A percentile compares a stretch with the other conserved stretches of the same genome.
Evolutionary conservation across 169 alveolate genomes (phyloP).

Genomic region (Theileria parva): DNA sequence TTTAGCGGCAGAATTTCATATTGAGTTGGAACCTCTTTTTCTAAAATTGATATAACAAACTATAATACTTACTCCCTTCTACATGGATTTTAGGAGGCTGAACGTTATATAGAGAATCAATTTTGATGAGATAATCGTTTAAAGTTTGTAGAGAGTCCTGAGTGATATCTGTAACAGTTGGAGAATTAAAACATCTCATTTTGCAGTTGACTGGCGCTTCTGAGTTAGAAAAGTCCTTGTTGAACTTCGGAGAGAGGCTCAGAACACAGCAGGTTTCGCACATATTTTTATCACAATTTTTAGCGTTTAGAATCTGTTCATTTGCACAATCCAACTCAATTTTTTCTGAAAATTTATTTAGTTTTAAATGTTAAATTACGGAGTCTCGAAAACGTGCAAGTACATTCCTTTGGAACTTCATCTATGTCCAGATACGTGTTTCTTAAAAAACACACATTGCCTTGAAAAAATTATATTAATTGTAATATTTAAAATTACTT

Average conservation of each 20-base stretch:
- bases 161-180: slow-evolving; percentile 51
- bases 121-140: slow-evolving; percentile 38
- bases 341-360: slow-evolving; percentile 17
- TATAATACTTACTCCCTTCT: slow-evolving; percentile 12
- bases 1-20: slow-evolving; percentile 54
- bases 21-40: slow-evolving; percentile 49
- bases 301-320: neutral
- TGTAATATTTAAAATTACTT: slow-evolving; percentile 9
- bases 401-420: slow-evolving; percentile 57
- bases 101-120: slow-evolving; percentile 47
- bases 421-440: slow-evolving; percentile 45
- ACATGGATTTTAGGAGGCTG: slow-evolving; percentile 12
- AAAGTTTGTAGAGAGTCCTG: slow-evolving; percentile 53
- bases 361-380: slow-evolving; percentile 30
- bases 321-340: slow-evolving; percentile 63
- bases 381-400: slow-evolving; percentile 54
- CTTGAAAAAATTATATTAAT: slow-evolving; percentile 7
- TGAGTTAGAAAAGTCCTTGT: slow-evolving; percentile 20
- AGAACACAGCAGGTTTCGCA: slow-evolving; percentile 64
- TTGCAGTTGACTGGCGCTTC: slow-evolving; percentile 53
- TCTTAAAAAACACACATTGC: slow-evolving; percentile 50
- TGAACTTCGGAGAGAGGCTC: slow-evolving; percentile 42
- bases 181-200: slow-evolving; percentile 59
- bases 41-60: neutral
- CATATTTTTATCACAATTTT: slow-evolving; percentile 40